Evolutionary conservation across 108 stramenopile genomes (phyloP).

Genomic region (Conticribra weissflogii): DNA sequence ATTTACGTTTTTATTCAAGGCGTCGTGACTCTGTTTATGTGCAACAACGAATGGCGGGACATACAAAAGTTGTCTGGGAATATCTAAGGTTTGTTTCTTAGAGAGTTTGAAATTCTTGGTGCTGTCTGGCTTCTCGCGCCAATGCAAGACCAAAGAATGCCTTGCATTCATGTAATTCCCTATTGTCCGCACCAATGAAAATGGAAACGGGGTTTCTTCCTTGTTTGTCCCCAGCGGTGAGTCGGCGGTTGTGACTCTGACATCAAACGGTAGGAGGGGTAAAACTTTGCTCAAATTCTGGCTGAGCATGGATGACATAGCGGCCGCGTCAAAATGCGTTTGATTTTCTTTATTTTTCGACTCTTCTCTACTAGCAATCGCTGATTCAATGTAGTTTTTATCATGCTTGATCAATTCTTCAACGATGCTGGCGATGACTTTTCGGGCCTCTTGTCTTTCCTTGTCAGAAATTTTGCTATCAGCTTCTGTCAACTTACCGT

Average conservation of each 20-base stretch:
- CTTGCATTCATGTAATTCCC: slow-evolving; percentile 83
- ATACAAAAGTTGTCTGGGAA: slow-evolving; percentile 55
- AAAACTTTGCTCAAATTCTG: slow-evolving; percentile 61
- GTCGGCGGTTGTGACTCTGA: slow-evolving; percentile 76
- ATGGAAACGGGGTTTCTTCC: slow-evolving; percentile 76
- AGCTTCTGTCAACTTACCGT: slow-evolving; percentile 25
- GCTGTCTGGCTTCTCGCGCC: slow-evolving; percentile 50
- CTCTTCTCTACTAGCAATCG: slow-evolving; percentile 50
- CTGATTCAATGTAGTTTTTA: slow-evolving; percentile 55
- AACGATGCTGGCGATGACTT: slow-evolving; percentile 67
- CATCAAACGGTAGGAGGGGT: slow-evolving; percentile 81
- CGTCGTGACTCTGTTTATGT: slow-evolving; percentile 55
- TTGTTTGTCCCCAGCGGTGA: slow-evolving; percentile 46
- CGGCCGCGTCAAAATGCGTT: slow-evolving; percentile 54
- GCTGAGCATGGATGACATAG: slow-evolving; percentile 53
- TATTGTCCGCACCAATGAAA: slow-evolving; percentile 75
- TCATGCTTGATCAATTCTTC: slow-evolving; percentile 72
- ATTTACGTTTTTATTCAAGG: slow-evolving; percentile 35
- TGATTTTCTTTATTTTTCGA: slow-evolving; percentile 10
- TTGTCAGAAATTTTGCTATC: slow-evolving; percentile 30
- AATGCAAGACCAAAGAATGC: slow-evolving; percentile 73
- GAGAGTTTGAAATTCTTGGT: slow-evolving; percentile 13
- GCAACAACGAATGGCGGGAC: slow-evolving; percentile 45
- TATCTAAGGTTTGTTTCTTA: slow-evolving; percentile 19
- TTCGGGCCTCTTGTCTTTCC: slow-evolving; percentile 48